Conservation (phyloP, 768 basidiomycete genomes). For the Leccinum imitatum region DNA sequence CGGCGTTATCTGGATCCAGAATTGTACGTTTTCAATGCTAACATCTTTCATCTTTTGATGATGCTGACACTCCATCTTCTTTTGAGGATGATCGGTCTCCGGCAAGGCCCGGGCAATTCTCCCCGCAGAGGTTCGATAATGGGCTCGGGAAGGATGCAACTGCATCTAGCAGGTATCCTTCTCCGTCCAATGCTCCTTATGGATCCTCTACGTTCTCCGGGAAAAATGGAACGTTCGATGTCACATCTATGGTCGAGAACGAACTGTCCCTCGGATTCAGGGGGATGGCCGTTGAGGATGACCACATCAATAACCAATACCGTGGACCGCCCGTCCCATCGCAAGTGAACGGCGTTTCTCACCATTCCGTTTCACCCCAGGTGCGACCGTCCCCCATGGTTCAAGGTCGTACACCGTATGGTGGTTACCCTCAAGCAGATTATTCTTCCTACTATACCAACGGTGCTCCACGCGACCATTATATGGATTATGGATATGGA, state of each 20-base stretch:
- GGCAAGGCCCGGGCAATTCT: conserved; percentile 49
- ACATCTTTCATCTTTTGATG: conserved; percentile 15
- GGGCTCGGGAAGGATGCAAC: conserved; percentile 41
- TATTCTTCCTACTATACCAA: conserved; percentile 60
- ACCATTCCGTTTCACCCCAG: conserved; percentile 35
- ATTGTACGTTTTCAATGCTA: conserved; percentile 32
- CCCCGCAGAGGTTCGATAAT: conserved; percentile 55
- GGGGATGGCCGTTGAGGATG: conserved; percentile 61
- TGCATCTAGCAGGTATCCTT: conserved; percentile 43
- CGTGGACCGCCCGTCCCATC: conserved; percentile 36
- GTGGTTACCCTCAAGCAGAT: conserved; percentile 52
- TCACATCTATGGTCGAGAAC: conserved; percentile 44
- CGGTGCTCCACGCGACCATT: conserved; percentile 48
- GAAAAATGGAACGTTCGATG: conserved; percentile 38
- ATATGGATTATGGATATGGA: conserved; percentile 56
- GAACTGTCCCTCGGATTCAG: conserved; percentile 59
- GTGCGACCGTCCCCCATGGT: conserved; percentile 44
- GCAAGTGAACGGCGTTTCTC: conserved; percentile 31
- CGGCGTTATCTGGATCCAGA: conserved; percentile 40
- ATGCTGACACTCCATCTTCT: conserved; percentile 19
- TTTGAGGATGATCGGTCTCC: conserved; percentile 47
- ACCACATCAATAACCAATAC: conserved; percentile 39
- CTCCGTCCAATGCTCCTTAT: conserved; percentile 44
- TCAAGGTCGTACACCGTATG: conserved; percentile 48
- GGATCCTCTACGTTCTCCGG: conserved; percentile 31